Percentiles rank a stretch among this genome's conserved stretches.
Conservation (phyloP, 2,329 filamentous ascomycete species). For the Dactylellina leptospora region DNA sequence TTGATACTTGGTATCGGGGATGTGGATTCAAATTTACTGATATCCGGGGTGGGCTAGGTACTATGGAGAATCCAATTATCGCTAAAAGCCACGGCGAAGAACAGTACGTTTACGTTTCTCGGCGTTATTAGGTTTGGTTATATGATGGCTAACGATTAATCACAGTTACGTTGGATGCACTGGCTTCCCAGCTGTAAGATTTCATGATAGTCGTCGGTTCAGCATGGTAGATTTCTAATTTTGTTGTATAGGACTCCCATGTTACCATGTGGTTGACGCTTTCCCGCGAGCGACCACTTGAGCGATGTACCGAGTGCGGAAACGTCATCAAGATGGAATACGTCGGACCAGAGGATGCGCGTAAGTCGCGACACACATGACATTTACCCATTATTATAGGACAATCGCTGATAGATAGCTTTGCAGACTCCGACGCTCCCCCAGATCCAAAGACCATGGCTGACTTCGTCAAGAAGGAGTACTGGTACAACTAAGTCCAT, state of each 20-base stretch:
- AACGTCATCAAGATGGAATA: conserved; percentile 98
- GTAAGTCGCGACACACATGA: conserved; percentile 66
- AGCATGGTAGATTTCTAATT: background rate
- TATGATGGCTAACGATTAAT: conserved; percentile 2
- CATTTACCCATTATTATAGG: conserved; percentile 22
- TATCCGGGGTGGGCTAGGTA: conserved; percentile 67
- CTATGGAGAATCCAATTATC: conserved; percentile 85
- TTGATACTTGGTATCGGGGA: conserved; percentile 19
- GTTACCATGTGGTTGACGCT: conserved; percentile 88
- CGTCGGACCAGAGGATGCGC: conserved; percentile 80
- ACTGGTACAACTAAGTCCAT: conserved; percentile 71
- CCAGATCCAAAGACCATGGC: conserved; percentile 91
- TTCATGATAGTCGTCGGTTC: too few relatives aligned
- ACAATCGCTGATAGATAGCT: background rate
- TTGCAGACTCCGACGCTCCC: conserved; percentile 66
- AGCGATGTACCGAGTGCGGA: conserved; percentile 97
- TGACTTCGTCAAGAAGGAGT: conserved; percentile 94
- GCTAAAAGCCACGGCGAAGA: conserved; percentile 93
- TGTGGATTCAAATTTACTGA: background rate
- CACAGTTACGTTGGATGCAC: conserved; percentile 75
- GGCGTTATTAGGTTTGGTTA: background rate
- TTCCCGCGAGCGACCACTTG: conserved; percentile 85
- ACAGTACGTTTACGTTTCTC: conserved; percentile 73
- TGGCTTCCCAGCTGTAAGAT: conserved; percentile 74
- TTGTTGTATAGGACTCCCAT: conserved; percentile 75